These are phyloP conservation scores for Prototheca wickerhamii DNA, from an alignment of 163 green algal genomes.

Conservation along the genomic window DNA sequence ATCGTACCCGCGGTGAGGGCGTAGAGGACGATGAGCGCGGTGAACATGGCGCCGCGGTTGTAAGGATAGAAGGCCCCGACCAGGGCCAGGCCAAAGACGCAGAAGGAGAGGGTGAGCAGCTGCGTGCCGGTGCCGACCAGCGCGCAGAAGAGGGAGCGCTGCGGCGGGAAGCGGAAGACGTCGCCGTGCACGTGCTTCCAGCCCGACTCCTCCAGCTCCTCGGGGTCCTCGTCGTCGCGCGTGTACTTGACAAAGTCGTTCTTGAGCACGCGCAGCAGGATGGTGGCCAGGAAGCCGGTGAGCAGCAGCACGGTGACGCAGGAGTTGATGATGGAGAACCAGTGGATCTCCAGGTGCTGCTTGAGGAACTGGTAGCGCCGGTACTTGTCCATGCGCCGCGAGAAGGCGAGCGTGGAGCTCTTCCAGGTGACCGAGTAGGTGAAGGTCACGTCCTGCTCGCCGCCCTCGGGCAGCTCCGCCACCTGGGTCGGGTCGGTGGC, in stretches of 20 bases:
- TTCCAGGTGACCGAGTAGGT: conserved; percentile 91
- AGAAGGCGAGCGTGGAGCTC: conserved; percentile 61
- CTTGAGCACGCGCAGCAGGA: conserved; percentile 96
- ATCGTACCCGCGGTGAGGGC: conserved; percentile 82
- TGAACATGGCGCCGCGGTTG: conserved; percentile 85
- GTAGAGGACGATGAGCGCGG: conserved; percentile 83
- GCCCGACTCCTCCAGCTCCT: conserved; percentile 82
- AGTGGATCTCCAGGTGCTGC: conserved; percentile 98
- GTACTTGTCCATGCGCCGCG: conserved; percentile 95
- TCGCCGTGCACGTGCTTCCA: conserved; percentile 83
- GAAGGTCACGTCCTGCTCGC: conserved; percentile 61
- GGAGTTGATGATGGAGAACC: conserved; percentile 98
- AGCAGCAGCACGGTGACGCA: conserved; percentile 98
- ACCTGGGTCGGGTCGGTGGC: conserved; percentile 53
- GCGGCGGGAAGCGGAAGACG: conserved; percentile 71
- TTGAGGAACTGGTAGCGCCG: conserved; percentile 88
- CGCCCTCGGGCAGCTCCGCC: conserved; percentile 28
- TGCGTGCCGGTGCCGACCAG: conserved; percentile 79
- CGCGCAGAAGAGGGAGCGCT: conserved; percentile 71
- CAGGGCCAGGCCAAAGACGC: conserved; percentile 44
- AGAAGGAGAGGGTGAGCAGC: conserved; percentile 27
- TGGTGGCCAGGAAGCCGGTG: conserved; percentile 96
- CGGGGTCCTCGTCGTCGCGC: conserved; percentile 37
- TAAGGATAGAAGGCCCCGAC: conserved; percentile 93
- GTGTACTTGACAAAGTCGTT: conserved; percentile 74